phyloP scores from a whole-genome alignment of 23 red algal species.

The Chondrus crispus region DNA sequence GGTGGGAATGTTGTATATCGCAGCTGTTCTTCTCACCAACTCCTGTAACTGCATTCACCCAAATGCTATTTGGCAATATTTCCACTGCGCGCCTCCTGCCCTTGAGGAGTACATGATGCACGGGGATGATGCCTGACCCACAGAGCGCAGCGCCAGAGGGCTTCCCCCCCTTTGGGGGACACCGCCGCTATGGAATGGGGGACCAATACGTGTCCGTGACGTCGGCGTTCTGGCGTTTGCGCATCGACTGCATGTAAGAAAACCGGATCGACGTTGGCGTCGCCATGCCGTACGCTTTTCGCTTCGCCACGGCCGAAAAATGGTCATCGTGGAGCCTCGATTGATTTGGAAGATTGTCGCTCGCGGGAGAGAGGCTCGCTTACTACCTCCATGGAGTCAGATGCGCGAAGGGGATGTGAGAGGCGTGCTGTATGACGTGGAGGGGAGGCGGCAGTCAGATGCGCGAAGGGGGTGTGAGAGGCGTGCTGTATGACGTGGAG shows the following conservation, averaged over 20 bases:
- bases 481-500: background rate
- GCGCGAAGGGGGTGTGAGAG: background rate
- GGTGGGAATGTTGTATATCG: background rate
- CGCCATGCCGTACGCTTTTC: background rate
- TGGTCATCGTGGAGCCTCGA: background rate
- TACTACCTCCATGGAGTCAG: background rate
- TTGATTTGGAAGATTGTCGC: background rate
- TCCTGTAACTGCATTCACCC: background rate
- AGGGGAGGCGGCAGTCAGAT: background rate
- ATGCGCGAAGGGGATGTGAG: background rate
- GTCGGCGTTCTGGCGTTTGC: background rate
- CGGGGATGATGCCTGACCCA: no score
- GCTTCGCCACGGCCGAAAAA: background rate
- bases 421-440: background rate
- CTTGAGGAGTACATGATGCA: no score
- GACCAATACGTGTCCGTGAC: background rate
- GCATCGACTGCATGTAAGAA: background rate
- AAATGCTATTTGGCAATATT: background rate
- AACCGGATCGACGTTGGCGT: conserved; percentile 8
- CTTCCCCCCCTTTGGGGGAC: no score
- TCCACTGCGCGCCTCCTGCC: no score
- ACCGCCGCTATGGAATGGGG: no score
- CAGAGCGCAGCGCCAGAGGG: no score
- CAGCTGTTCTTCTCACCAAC: conserved; percentile 5
- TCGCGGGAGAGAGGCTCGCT: background rate